These are phyloP conservation scores for Boletus smithii DNA, from an alignment of 1,284 basidiomycete genomes.

Conservation along the genomic window DNA sequence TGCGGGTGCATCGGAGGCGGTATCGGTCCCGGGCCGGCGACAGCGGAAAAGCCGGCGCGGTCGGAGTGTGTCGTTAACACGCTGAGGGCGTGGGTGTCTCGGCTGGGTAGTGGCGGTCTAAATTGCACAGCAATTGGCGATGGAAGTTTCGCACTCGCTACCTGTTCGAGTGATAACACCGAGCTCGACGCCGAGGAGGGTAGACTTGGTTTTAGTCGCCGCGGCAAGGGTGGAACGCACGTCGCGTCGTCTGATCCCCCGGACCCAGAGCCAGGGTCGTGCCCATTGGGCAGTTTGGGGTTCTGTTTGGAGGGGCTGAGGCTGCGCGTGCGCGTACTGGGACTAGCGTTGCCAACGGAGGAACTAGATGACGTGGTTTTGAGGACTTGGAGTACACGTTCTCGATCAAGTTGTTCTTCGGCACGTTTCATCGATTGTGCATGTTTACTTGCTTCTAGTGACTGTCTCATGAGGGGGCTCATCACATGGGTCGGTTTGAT, in stretches of 20 bases:
- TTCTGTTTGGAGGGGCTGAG: slow-evolving; percentile 39
- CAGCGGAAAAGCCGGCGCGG: neutral
- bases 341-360: slow-evolving; percentile 13
- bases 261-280: slow-evolving; percentile 3
- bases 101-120: slow-evolving; percentile 21
- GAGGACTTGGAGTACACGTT: slow-evolving; percentile 66
- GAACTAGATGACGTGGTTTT: slow-evolving; percentile 39
- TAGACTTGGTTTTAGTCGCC: slow-evolving; percentile 24
- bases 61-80: slow-evolving; percentile 4
- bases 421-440: slow-evolving; percentile 65
- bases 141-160: slow-evolving; percentile 38
- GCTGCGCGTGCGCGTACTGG: slow-evolving; percentile 23
- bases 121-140: slow-evolving; percentile 6
- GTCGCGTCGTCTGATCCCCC: slow-evolving; percentile 36
- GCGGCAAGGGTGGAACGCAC: slow-evolving; percentile 28
- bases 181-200: slow-evolving; percentile 34
- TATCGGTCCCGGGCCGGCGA: slow-evolving; percentile 19
- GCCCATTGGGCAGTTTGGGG: slow-evolving; percentile 1
- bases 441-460: slow-evolving; percentile 63
- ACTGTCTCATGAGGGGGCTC: slow-evolving; percentile 63
- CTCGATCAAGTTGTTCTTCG: slow-evolving; percentile 63
- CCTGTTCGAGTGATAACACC: slow-evolving; percentile 39
- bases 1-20: slow-evolving; percentile 59
- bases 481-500: slow-evolving; percentile 43
- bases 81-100: slow-evolving; percentile 8